Evolutionary conservation across 176 grass and related monocot species (phyloP), one percentile per base, ranked within the genome.

Genomic region (Aegilops tauschii): DNA sequence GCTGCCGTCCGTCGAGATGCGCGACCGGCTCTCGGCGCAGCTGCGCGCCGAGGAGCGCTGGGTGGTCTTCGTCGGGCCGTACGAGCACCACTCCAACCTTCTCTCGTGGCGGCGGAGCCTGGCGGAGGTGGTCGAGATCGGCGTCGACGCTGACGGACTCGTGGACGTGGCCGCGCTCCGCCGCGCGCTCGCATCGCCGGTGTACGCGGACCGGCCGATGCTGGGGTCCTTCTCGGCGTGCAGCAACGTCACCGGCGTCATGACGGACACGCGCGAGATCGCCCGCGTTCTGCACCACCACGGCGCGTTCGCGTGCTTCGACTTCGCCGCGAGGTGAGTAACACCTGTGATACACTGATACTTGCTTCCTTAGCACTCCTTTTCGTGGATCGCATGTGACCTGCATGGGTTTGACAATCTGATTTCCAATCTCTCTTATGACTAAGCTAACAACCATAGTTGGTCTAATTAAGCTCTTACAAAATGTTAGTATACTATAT

Each of bases 31-130:
- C 1, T 47, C 75, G 8, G 4, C n/a, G 35, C 36, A 84, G 68
- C 83, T 98, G 6, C 73, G 65, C 3, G 11, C 39, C n/a, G 83
- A 90, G 69, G 93, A 98, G 69, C 79, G 90, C 21, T 98, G 96
- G 93, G 90, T 98, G 3, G 91, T 95, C 9, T 98, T 98, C 78
- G 88, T 93, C 0, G 91, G 93, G 11, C 95, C 93, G 0, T 98
- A 92, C 59, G 93, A 95, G 77, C 93, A 98, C 88, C 95, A 98
- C 81, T 98, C 90, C 29, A 98, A 95, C 88, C 91, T 95, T 71
- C 88, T 98, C 3, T 95, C 93, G 3, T 98, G 96, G 96, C 80
- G 93, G 9, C 90, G 80, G 59, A 95, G 91, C 91, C 82, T 91
- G 7, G 93, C 90, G 0, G 89, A 98, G 61, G 93, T 95, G 18